A percentile compares a stretch with the other conserved stretches of the same genome.
Evolutionary conservation across 768 basidiomycete genomes (phyloP).

Genomic region (Suillus lakei): DNA sequence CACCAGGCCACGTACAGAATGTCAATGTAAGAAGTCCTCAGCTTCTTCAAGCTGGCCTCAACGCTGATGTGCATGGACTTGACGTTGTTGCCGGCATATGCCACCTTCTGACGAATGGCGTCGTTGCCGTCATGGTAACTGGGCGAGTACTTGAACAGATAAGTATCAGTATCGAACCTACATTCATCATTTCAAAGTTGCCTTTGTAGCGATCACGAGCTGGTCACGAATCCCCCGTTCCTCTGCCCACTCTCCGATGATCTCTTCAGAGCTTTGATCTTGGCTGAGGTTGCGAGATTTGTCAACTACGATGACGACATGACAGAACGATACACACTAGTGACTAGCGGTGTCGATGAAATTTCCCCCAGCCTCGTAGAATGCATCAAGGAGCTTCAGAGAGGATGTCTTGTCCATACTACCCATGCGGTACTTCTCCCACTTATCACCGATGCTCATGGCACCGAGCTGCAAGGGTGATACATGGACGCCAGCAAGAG

Average conservation of each 20-base stretch:
- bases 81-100: conserved; percentile 52
- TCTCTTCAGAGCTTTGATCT: conserved; percentile 45
- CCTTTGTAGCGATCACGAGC: conserved; percentile 50
- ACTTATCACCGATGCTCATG: conserved; percentile 53
- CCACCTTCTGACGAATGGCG: conserved; percentile 34
- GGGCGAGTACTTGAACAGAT: conserved; percentile 22
- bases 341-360: conserved; percentile 53
- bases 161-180: not conserved
- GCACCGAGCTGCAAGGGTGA: conserved; percentile 56
- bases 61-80: conserved; percentile 50
- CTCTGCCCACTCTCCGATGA: conserved; percentile 55
- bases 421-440: conserved; percentile 43
- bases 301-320: not conserved
- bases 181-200: conserved; percentile 4
- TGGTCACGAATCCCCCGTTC: conserved; percentile 46
- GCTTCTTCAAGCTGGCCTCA: conserved; percentile 46
- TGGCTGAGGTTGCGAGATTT: conserved; percentile 29
- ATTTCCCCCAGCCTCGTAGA: conserved; percentile 50
- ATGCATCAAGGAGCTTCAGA: conserved; percentile 54
- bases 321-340: conserved; percentile 36
- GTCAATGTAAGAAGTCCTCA: conserved; percentile 52
- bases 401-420: conserved; percentile 45
- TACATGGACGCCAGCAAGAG: conserved; percentile 48
- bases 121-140: conserved; percentile 22
- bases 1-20: conserved; percentile 40